A percentile compares a stretch with the other conserved stretches of the same genome.
Evolutionary conservation across 1,139 yeast species (phyloP).

Genomic region (Suhomyces anneliseae): DNA sequence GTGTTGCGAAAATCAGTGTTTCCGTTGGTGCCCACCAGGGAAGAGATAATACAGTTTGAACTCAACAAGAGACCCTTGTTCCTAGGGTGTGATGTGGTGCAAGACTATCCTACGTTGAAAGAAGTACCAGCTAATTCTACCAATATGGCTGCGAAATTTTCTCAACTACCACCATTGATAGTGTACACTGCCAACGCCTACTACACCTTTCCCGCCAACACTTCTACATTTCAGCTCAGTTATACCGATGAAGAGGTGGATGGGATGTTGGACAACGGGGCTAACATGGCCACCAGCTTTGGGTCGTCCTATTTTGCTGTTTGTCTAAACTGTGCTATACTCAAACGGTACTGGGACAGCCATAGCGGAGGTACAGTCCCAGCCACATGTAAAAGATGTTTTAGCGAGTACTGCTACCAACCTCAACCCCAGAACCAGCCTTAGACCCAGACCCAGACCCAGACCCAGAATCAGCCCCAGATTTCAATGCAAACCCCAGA

Average conservation of each 20-base stretch:
- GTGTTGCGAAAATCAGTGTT: slow-evolving; percentile 22
- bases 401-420: slow-evolving; percentile 21
- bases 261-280: slow-evolving; percentile 53
- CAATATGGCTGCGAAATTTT: background rate
- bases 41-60: slow-evolving; percentile 26
- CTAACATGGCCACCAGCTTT: slow-evolving; percentile 46
- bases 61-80: slow-evolving; percentile 46
- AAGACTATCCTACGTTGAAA: slow-evolving; percentile 24
- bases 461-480: too few relatives aligned
- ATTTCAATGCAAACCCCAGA: too few relatives aligned
- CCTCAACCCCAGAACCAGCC: too few relatives aligned
- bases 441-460: too few relatives aligned
- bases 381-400: slow-evolving; percentile 22
- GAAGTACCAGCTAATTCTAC: background rate
- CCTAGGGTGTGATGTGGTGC: slow-evolving; percentile 53
- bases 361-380: slow-evolving; percentile 14
- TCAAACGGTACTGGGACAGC: slow-evolving; percentile 57
- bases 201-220: slow-evolving; percentile 47
- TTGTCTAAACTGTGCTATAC: slow-evolving; percentile 61
- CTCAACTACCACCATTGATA: slow-evolving; percentile 50
- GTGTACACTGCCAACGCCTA: slow-evolving; percentile 51
- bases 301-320: slow-evolving; percentile 44
- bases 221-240: slow-evolving; percentile 59
- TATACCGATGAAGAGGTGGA: slow-evolving; percentile 44
- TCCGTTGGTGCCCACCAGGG: slow-evolving; percentile 40